Conservation (phyloP, 345 rosid genomes). For the Bruguiera parviflora region DNA sequence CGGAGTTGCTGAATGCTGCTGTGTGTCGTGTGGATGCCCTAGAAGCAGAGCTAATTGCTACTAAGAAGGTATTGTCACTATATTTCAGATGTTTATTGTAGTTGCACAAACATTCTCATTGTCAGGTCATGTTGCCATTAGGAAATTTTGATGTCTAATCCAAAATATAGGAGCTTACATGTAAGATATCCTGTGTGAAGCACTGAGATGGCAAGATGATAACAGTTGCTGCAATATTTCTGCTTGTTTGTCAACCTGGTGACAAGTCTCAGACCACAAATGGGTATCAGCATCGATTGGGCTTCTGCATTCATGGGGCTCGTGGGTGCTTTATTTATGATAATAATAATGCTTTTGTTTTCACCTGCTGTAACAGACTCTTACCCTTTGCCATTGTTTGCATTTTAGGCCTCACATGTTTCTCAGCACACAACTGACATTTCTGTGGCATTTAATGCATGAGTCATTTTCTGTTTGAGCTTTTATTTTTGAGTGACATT, state of each 20-base stretch:
- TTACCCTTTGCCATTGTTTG: no score
- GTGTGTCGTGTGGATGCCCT: conserved; percentile 96
- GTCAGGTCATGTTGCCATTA: background rate
- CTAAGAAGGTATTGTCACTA: conserved; percentile 67
- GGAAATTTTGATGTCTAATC: background rate
- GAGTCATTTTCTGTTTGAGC: no score
- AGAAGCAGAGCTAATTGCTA: conserved; percentile 98
- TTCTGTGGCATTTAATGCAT: no score
- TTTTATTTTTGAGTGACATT: no score
- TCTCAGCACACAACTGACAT: background rate
- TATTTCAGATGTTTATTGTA: background rate
- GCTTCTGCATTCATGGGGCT: no score
- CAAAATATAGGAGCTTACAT: background rate
- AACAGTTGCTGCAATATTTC: background rate
- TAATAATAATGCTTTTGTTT: background rate
- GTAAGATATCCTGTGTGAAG: background rate
- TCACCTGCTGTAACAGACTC: background rate
- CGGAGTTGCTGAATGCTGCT: conserved; percentile 90
- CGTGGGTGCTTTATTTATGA: background rate
- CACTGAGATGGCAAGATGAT: background rate
- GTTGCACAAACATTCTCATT: background rate
- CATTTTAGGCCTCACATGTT: background rate
- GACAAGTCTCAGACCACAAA: background rate
- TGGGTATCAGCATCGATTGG: background rate
- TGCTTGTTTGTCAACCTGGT: background rate